Base-by-base conservation (phyloP, 1,139 yeast genomes). In the Geotrichum fermentans region DNA sequence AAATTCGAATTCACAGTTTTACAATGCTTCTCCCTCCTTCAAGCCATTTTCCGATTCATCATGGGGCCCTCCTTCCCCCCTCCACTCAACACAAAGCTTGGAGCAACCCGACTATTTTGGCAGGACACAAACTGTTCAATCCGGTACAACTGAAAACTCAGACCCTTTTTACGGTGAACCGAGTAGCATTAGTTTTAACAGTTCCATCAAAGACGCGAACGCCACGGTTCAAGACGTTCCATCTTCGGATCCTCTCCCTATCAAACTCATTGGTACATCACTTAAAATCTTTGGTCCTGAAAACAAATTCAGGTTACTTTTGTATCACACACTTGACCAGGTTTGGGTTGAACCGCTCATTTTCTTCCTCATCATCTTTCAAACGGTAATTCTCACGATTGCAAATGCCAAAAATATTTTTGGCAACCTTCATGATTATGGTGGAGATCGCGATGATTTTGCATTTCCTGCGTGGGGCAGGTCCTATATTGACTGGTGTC, bases 101-200 rank as follows among this genome's bases (percentile, higher is more conserved):
- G n/a, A n/a, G n/a, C n/a, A n/a, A n/a, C n/a, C n/a, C n/a, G n/a
- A n/a, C n/a, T n/a, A n/a, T n/a, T n/a, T n/a, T n/a, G n/a, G n/a
- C n/a, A n/a, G n/a, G n/a, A n/a, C n/a, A n/a, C 28, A 24, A 24
- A 24, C 28, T 24, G 28, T 10, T 6, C 6, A 6, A 6, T 6
- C 6, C 10, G 28, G 28, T 13, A 5, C 6, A 6, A 8, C n/a
- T 14, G 17, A 30, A 5, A 5, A 30, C 5, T 14, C 6, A 13
- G 34, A 5, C 5, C 17, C 14, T 5, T 14, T n/a, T 30, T 8
- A 5, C 17, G 6, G n/a, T 13, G 5, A 8, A 30, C 6, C 17
- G 34, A 13, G n/a, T 5, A 14, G 86, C 1, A 55, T 61, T 17
- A 75, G 74, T 49, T 73, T 88, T 39, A n/a, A 22, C n/a, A 14